Percentiles rank a stretch among this genome's conserved stretches.
Conservation (phyloP, 805 yeast species). For the Saturnispora sekii region DNA sequence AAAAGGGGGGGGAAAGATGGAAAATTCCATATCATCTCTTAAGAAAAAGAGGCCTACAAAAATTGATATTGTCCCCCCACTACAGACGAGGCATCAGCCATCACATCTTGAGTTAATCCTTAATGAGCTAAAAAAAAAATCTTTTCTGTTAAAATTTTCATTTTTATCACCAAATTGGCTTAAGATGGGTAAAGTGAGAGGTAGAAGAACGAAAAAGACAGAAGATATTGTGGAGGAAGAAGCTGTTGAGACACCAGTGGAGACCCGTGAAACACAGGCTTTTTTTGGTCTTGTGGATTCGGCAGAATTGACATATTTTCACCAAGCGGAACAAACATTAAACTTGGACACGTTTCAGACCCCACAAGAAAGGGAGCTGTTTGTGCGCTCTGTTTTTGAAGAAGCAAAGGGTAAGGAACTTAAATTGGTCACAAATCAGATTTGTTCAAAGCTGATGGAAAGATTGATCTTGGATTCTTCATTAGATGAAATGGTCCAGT, state of each 20-base stretch:
- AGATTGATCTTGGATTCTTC: conserved; percentile 63
- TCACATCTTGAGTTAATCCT: neutral
- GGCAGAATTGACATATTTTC: conserved; percentile 81
- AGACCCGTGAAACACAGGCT: conserved; percentile 24
- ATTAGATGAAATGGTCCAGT: conserved; percentile 51
- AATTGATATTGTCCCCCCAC: no score
- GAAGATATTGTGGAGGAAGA: conserved; percentile 8
- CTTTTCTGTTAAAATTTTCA: neutral
- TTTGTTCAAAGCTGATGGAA: conserved; percentile 88
- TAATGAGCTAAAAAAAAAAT: conserved; percentile 3
- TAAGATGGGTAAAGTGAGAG: conserved; percentile 25
- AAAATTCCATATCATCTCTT: no score
- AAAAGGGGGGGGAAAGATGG: no score
- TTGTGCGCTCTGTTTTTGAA: conserved; percentile 68
- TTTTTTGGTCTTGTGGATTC: conserved; percentile 86
- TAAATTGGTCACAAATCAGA: conserved; percentile 86
- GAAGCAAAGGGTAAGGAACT: conserved; percentile 86
- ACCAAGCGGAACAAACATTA: conserved; percentile 81
- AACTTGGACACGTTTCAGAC: conserved; percentile 69
- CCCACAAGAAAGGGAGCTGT: conserved; percentile 63
- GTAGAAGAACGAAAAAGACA: conserved; percentile 24
- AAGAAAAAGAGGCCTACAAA: no score
- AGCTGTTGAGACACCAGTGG: neutral
- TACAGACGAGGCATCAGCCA: no score
- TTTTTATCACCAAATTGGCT: neutral